Base-by-base conservation (phyloP, 139 green algal species). In the Chlamydomonas sp. region DNA sequence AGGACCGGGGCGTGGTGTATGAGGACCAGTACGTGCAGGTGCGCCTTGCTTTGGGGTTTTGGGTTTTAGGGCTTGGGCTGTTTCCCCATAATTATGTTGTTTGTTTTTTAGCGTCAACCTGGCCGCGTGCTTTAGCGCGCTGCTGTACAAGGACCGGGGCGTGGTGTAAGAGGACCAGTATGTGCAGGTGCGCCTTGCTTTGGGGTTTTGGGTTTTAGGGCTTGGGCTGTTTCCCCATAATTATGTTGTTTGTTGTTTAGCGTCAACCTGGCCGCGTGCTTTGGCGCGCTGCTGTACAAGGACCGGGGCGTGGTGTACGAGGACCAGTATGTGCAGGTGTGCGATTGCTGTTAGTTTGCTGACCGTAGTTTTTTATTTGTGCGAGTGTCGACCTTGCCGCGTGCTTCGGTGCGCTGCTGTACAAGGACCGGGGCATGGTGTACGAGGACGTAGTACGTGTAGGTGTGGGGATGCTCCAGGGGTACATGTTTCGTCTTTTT, bases 111-210 rank as follows among this genome's bases (percentile, higher is more conserved):
- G n/a, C n/a, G n/a, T n/a, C n/a, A n/a, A 88, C 48, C 5, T 83
- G 2, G 49, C 81, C 30, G 71, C 59, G 1, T 83, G 78, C 73
- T 82, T 73, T 66, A 58, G 28, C 5, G 68, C 73, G 0, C 33
- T 83, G 48, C 72, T 84, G 61, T 38, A 79, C n/a, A 84, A 82
- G 73, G 74, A 79, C 58, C 85, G 76, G 37, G 94, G 94, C 35
- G 81, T 98, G 36, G 78, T 98, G 58, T 98, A 97, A 61, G 92
- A 98, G 82, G 94, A 98, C 81, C 71, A 84, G 36, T 86, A 90
- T 73, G 59, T 98, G 39, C 90, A 96, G 82, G 83, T 92, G 34
- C 26, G 28, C 26, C n/a, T n/a, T n/a, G n/a, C n/a, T n/a, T n/a
- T n/a, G n/a, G n/a, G n/a, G n/a, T n/a, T n/a, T n/a, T n/a, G n/a